Conservation (phyloP, 768 basidiomycete genomes). For the Amanita inopinata region DNA sequence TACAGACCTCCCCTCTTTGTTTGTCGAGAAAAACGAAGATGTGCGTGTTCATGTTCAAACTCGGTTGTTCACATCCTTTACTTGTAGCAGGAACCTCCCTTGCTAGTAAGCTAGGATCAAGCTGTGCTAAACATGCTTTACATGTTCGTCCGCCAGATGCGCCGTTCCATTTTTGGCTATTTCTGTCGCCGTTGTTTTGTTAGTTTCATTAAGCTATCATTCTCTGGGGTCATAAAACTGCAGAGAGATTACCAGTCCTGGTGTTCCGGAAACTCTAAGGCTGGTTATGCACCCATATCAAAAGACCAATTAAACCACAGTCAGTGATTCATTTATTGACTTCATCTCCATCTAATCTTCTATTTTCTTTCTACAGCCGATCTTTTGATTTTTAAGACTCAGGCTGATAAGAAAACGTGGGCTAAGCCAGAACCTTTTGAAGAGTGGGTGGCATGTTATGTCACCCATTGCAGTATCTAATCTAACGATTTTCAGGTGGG, state of each 20-base stretch:
- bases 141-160: slow-evolving; percentile 31
- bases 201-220: slow-evolving; percentile 69
- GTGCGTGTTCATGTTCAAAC: slow-evolving; percentile 21
- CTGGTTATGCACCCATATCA: slow-evolving; percentile 38
- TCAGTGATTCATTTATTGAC: slow-evolving; percentile 14
- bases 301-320: slow-evolving; percentile 46
- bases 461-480: not conserved
- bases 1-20: slow-evolving; percentile 47
- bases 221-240: slow-evolving; percentile 57
- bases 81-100: slow-evolving; percentile 21
- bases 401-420: slow-evolving; percentile 55
- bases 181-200: slow-evolving; percentile 73
- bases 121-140: not conserved
- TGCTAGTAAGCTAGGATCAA: slow-evolving; percentile 18
- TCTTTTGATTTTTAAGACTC: slow-evolving; percentile 49
- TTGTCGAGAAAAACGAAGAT: slow-evolving; percentile 47
- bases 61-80: slow-evolving; percentile 3
- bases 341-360: not conserved
- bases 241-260: slow-evolving; percentile 59
- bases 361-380: slow-evolving; percentile 34
- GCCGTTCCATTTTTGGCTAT: slow-evolving; percentile 73
- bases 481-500: slow-evolving; percentile 39
- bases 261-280: slow-evolving; percentile 37
- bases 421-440: slow-evolving; percentile 53
- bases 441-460: slow-evolving; percentile 30